phyloP scores from a whole-genome alignment of 257 asterid species.

The Jasminum sambac region DNA sequence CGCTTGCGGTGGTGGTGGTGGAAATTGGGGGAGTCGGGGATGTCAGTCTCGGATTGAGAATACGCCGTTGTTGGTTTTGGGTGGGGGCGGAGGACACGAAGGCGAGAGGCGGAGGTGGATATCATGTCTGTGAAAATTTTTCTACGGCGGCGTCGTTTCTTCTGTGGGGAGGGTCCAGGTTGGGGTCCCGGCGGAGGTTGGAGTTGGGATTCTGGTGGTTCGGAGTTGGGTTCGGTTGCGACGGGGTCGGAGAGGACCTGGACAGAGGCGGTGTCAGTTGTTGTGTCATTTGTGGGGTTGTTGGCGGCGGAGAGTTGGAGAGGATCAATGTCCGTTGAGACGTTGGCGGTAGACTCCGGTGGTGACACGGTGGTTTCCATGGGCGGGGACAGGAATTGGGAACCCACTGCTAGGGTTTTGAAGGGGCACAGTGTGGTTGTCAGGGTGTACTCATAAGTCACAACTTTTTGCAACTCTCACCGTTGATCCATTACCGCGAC shows the following conservation, averaged over 20 bases:
- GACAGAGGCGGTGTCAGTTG: conserved; percentile 31
- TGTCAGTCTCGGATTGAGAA: conserved; percentile 40
- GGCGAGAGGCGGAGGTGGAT: conserved; percentile 64
- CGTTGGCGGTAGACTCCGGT: conserved; percentile 29
- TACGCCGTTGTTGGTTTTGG: conserved; percentile 55
- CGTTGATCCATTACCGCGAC: no score
- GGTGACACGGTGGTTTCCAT: conserved; percentile 51
- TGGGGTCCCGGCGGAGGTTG: conserved; percentile 5
- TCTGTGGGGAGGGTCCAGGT: conserved; percentile 50
- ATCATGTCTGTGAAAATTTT: conserved; percentile 85
- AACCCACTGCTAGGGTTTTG: conserved; percentile 30
- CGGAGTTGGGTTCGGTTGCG: conserved; percentile 27
- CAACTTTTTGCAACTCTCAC: no score
- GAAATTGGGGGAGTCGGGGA: conserved; percentile 42
- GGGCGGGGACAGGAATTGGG: conserved; percentile 16
- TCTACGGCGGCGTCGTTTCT: conserved; percentile 88
- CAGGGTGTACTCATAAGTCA: no score
- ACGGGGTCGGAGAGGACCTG: conserved; percentile 23
- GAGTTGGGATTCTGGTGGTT: conserved; percentile 25
- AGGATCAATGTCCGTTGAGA: not conserved
- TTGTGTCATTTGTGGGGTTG: conserved; percentile 7
- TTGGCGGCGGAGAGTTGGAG: conserved; percentile 9
- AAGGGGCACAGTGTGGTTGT: no score
- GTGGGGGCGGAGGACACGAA: conserved; percentile 80
- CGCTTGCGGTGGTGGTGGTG: conserved; percentile 56